phyloP scores from a whole-genome alignment of 2,329 filamentous ascomycete species.

The Botryosphaeria dothidea region DNA sequence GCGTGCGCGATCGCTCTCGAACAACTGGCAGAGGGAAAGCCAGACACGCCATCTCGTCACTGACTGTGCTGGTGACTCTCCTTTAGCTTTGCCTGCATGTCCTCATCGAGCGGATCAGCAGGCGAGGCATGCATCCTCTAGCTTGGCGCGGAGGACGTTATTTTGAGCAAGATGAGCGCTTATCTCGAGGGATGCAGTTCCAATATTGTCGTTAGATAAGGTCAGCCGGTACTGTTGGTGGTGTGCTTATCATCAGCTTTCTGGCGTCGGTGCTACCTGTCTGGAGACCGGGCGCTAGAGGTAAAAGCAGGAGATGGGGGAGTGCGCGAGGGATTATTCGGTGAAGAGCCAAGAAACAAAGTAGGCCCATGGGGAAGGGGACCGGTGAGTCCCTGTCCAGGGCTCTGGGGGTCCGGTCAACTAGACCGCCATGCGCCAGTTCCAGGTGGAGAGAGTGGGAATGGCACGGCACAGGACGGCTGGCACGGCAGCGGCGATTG shows the following conservation, averaged over 20 bases:
- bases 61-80: neutral
- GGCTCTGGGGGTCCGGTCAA: neutral
- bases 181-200: neutral
- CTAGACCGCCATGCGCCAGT: constrained; percentile 11
- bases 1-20: neutral
- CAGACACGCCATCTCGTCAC: neutral
- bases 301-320: neutral
- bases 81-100: neutral
- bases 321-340: neutral
- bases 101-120: neutral
- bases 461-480: too few relatives aligned
- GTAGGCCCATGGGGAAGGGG: constrained; percentile 6
- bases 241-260: constrained; percentile 1
- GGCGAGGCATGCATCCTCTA: neutral
- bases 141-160: neutral
- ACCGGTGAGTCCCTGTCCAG: neutral
- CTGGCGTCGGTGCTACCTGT: neutral
- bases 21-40: neutral
- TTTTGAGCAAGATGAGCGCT: neutral
- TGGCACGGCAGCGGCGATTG: neutral
- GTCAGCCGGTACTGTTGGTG: neutral
- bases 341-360: neutral
- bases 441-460: neutral
- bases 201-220: neutral
- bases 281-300: neutral